Base-by-base conservation (phyloP, 352 stramenopile genomes). In the Thraustochytrium sp. region DNA sequence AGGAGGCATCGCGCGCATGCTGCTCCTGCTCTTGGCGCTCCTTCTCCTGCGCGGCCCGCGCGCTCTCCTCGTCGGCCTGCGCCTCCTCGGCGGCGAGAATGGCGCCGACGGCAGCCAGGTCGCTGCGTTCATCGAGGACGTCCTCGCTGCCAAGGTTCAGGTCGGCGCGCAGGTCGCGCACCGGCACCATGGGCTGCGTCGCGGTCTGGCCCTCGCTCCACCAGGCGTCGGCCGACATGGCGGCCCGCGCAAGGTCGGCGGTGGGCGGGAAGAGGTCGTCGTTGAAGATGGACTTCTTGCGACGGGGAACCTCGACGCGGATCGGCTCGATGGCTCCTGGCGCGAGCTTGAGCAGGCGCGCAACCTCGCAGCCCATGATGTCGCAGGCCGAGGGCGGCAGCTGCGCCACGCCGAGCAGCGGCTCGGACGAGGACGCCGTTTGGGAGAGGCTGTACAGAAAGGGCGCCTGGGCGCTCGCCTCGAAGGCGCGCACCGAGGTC, bases 231-330 rank as follows among this genome's bases (percentile, higher is more conserved):
- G 36, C 68, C 18, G 68, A 72, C 31, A 80, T 61, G 2, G 68
- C 68, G 21, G 68, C 34, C 13, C 16, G 21, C 44, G 8, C n/a
- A 1, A 80, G 68, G 38, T 80, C 68, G 42, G 68, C 48, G 18
- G 68, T 38, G 11, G 63, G 36, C 21, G 68, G 68, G 49, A 80
- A 80, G 53, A 80, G 48, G 8, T 80, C 68, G 8, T 80, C 68
- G 68, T 80, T 42, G 34, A 80, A 80, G 5, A 61, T 21, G 13
- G 68, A 80, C 51, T 80, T 80, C 1, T 55, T 68, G 11, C 53
- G 48, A 1, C 68, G 68, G 44, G 68, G 68, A 9, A 80, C 26
- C n/a, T 80, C 68, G 18, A 80, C 68, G 42, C 68, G 68, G 42
- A 80, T 80, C 13, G 44, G 34, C 68, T 80, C 68, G 38, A 80